These are phyloP conservation scores for Clonostachys sp. DNA, from an alignment of 2,329 filamentous ascomycete genomes.

Conservation along the genomic window DNA sequence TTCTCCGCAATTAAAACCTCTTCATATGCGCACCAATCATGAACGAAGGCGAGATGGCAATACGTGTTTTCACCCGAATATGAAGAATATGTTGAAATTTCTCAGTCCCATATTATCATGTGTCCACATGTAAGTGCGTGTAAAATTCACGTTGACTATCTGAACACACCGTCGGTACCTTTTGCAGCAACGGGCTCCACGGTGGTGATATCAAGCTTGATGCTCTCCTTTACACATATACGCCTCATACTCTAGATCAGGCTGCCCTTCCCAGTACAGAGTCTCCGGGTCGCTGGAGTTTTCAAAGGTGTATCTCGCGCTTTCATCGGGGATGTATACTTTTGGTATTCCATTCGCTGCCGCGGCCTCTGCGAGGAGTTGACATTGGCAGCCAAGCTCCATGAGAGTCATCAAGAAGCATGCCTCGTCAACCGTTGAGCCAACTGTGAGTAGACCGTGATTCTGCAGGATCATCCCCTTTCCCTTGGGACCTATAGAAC, in stretches of 20 bases:
- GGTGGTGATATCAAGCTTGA: not conserved
- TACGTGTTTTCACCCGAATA: too few species aligned
- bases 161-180: too few species aligned
- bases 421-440: conserved; percentile 67
- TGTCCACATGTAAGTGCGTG: too few species aligned
- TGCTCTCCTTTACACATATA: not conserved
- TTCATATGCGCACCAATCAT: too few species aligned
- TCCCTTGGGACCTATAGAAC: conserved; percentile 23
- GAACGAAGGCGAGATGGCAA: too few species aligned
- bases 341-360: conserved; percentile 21
- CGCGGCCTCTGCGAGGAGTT: conserved; percentile 19
- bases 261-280: conserved; percentile 1
- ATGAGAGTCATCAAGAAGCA: conserved; percentile 64
- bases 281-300: conserved; percentile 6
- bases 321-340: conserved; percentile 31
- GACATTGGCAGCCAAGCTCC: conserved; percentile 56
- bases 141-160: too few species aligned
- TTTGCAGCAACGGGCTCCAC: too few species aligned
- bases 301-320: conserved; percentile 28
- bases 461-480: conserved; percentile 64
- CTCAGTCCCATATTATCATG: too few species aligned
- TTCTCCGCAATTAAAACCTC: too few species aligned
- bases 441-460: conserved; percentile 67
- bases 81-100: too few species aligned
- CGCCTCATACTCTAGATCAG: conserved; percentile 1